Percentiles rank a stretch among this genome's conserved stretches.
phyloP scores from a whole-genome alignment of 1,284 basidiomycete genomes.

The Exobasidium rhododendri region DNA sequence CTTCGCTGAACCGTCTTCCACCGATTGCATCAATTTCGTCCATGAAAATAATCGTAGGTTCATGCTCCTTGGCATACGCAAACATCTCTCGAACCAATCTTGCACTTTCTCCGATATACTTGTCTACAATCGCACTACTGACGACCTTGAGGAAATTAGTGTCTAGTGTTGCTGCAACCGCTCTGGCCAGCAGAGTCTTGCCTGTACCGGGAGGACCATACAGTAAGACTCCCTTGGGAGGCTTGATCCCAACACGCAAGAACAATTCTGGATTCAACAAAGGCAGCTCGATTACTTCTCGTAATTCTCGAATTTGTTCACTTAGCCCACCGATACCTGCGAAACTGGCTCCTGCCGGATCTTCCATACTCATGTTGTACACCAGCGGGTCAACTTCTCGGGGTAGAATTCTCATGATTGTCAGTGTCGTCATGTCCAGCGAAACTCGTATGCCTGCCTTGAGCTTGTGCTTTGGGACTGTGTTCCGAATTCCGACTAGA shows the following conservation, averaged over 20 bases:
- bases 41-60: conserved; percentile 96
- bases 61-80: conserved; percentile 91
- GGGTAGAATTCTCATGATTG: conserved; percentile 92
- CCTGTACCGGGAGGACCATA: conserved; percentile 93
- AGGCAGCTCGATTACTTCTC: conserved; percentile 96
- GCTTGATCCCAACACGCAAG: conserved; percentile 89
- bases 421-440: conserved; percentile 98
- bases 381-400: conserved; percentile 97
- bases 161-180: conserved; percentile 89
- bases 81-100: conserved; percentile 96
- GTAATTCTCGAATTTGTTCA: conserved; percentile 92
- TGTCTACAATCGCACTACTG: conserved; percentile 98
- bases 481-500: conserved; percentile 95
- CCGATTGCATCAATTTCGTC: conserved; percentile 74
- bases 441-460: conserved; percentile 93
- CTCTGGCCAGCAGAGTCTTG: conserved; percentile 90
- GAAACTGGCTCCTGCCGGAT: conserved; percentile 90
- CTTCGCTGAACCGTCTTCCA: conserved; percentile 88
- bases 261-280: conserved; percentile 94
- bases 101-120: conserved; percentile 97
- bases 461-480: conserved; percentile 84
- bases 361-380: conserved; percentile 99
- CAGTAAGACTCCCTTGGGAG: conserved; percentile 86
- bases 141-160: conserved; percentile 99
- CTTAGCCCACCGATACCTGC: conserved; percentile 94